Evolutionary conservation across 768 basidiomycete species (phyloP), one percentile per base, ranked within the genome.

Genomic region (Xerocomellus chrysenteron): DNA sequence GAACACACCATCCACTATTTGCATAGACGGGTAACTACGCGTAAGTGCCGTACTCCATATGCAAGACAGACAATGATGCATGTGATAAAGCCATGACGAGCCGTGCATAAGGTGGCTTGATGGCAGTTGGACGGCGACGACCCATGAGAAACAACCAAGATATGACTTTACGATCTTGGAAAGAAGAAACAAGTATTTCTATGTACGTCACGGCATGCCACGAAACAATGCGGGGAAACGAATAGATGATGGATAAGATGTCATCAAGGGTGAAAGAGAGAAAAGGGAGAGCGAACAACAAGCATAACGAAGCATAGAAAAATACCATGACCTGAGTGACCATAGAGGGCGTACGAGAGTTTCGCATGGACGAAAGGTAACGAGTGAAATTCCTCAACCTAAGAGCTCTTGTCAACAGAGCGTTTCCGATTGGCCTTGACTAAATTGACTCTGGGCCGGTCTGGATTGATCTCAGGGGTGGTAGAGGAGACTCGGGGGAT

Each of bases 211-310:
- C 68, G 60, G 56, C 62, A 64, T 68, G 52, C 61, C 47, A 70
- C 39, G 16, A 62, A 63, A 55, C 35, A 57, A 52, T 47, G 56
- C 16, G 36, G 49, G 24, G 16, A 43, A 58, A 57, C 62, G 58
- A 69, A 70, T 70, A 70, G 65, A 59, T 71, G 71, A 70, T 56
- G 52, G 67, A 73, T 69, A 71, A 70, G 59, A 67, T 56, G 66
- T 46, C 45, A 19, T 46, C 47, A 48, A 60, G 14, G 50, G 47
- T 32, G 50, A 41, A 50, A 51, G 39, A 49, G 2, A 39, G 4
- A 51, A 42, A 44, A 47, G 40, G 32, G 5, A 65, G 57, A 66
- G 56, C 60, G 40, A 62, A 47, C 44, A 71, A 52, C 68, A 49
- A 61, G 59, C 64, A 72, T 68, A 54, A 59, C 57, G 36, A 56